Conservation (phyloP, 192 early-diverging fungal genomes). For the Ambispora gerdemannii region DNA sequence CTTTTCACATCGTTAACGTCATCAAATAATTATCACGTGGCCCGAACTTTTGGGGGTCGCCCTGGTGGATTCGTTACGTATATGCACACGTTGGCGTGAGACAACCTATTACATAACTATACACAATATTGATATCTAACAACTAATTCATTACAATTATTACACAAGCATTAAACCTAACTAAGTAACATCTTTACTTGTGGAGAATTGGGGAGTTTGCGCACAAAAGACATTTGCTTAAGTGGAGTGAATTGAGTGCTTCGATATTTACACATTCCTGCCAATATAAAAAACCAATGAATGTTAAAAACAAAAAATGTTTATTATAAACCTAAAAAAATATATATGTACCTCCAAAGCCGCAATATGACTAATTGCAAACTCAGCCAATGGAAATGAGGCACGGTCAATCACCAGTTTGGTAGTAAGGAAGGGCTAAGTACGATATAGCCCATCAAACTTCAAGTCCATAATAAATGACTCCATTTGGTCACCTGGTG, state of each 20-base stretch:
- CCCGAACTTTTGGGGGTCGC: too few relatives aligned
- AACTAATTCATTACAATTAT: too few relatives aligned
- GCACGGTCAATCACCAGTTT: conserved; percentile 29
- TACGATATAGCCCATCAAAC: conserved; percentile 30
- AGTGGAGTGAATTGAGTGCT: conserved; percentile 1
- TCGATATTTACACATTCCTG: conserved; percentile 28
- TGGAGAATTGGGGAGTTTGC: conserved; percentile 21
- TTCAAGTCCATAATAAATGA: conserved; percentile 30
- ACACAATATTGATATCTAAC: too few relatives aligned
- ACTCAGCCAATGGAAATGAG: conserved; percentile 24
- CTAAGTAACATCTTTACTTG: conserved; percentile 24
- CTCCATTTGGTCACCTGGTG: conserved; percentile 27
- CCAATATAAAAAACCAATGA: conserved; percentile 21
- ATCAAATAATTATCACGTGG: too few relatives aligned
- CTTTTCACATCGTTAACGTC: too few relatives aligned
- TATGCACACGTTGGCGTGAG: too few relatives aligned
- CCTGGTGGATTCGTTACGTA: too few relatives aligned
- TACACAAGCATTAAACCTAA: too few relatives aligned
- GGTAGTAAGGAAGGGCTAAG: conserved; percentile 26
- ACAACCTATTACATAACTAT: too few relatives aligned
- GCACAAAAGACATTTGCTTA: conserved; percentile 18
- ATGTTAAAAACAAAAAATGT: conserved; percentile 20
- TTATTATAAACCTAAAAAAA: conserved; percentile 23
- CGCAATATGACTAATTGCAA: conserved; percentile 29
- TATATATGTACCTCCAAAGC: conserved; percentile 26